Evolutionary conservation across 2,329 filamentous ascomycete species (phyloP).

Genomic region (Pseudonectria foliicola): DNA sequence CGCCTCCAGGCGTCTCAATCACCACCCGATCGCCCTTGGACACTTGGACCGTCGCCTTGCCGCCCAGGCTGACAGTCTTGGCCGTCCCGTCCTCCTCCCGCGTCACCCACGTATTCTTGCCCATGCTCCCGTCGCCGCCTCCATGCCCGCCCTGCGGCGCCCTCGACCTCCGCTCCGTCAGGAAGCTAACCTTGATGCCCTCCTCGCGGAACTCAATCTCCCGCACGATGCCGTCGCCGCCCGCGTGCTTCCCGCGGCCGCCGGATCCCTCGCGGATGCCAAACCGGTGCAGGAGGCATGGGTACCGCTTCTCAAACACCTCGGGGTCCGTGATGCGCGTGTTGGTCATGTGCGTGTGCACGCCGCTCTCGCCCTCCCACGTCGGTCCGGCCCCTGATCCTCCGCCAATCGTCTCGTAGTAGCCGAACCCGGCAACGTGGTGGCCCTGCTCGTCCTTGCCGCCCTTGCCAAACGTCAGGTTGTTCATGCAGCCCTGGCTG

Average conservation of each 20-base stretch:
- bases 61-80: constrained; percentile 20
- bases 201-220: constrained; percentile 61
- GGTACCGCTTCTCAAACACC: constrained; percentile 70
- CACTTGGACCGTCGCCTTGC: constrained; percentile 12
- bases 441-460: constrained; percentile 55
- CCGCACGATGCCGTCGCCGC: constrained; percentile 67
- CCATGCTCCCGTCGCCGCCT: constrained; percentile 58
- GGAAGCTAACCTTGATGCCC: constrained; percentile 8
- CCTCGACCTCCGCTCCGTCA: constrained; percentile 10
- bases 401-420: constrained; percentile 80
- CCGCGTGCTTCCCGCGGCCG: constrained; percentile 54
- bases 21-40: constrained; percentile 10
- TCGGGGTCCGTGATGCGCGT: constrained; percentile 77
- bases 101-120: constrained; percentile 60
- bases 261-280: constrained; percentile 51
- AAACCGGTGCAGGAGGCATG: constrained; percentile 60
- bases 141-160: constrained; percentile 66
- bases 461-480: constrained; percentile 77
- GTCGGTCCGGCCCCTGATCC: constrained; percentile 65
- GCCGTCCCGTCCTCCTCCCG: constrained; percentile 22
- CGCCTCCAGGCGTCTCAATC: constrained; percentile 12
- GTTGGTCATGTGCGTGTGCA: constrained; percentile 85
- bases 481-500: constrained; percentile 75
- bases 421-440: constrained; percentile 58
- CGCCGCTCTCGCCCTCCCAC: constrained; percentile 68